A percentile compares a stretch with the other conserved stretches of the same genome.
phyloP scores from a whole-genome alignment of 352 stramenopile species.

The Pythium folliculosum region DNA sequence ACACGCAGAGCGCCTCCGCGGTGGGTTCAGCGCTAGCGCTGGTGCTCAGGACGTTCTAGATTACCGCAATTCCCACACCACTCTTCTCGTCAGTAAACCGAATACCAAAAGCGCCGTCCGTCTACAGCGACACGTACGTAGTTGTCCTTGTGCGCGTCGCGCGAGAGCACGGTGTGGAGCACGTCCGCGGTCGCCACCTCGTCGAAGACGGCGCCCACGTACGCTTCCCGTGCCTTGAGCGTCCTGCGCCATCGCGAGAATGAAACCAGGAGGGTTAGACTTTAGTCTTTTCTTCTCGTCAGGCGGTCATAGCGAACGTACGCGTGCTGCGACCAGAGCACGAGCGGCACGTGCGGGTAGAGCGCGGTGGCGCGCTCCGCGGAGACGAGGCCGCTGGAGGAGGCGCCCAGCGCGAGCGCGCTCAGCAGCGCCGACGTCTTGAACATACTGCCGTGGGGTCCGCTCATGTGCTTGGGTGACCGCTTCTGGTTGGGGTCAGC shows the following conservation, averaged over 20 bases:
- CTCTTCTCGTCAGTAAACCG: neutral
- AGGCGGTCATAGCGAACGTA: constrained; percentile 32
- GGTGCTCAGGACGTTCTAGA: constrained; percentile 44
- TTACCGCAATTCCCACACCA: neutral
- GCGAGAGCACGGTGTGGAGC: constrained; percentile 33
- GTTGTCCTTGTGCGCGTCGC: constrained; percentile 35
- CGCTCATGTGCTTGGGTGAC: neutral
- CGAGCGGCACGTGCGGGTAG: constrained; percentile 55
- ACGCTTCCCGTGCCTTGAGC: constrained; percentile 45
- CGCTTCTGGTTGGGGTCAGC: constrained; percentile 2
- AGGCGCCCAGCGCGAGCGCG: constrained; percentile 18
- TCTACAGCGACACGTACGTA: constrained; percentile 31
- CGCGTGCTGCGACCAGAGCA: constrained; percentile 70
- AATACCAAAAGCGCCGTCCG: neutral
- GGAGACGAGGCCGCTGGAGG: neutral
- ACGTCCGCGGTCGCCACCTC: constrained; percentile 38
- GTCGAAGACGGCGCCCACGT: constrained; percentile 50
- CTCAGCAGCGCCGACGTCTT: constrained; percentile 20
- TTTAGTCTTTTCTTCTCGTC: neutral
- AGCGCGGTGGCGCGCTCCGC: constrained; percentile 29
- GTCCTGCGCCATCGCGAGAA: constrained; percentile 31
- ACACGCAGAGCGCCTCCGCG: constrained; percentile 61
- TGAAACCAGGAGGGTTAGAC: neutral
- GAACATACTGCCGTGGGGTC: neutral
- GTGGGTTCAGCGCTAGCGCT: constrained; percentile 15